Conservation (phyloP, 495 filamentous ascomycete genomes). For the Immersiella caudata region DNA sequence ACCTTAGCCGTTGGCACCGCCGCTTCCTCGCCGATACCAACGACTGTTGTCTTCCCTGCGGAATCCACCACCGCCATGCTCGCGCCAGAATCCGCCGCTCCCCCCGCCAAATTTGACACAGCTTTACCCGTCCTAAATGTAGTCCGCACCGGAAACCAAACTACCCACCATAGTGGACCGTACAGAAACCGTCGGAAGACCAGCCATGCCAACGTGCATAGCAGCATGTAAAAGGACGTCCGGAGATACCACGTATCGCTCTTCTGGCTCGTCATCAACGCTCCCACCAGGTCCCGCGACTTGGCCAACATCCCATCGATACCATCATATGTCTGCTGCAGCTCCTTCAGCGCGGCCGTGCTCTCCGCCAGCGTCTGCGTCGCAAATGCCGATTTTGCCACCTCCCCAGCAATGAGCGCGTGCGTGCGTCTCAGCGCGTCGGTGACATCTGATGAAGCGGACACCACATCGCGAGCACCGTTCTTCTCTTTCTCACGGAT, state of each 20-base stretch:
- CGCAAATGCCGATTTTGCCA: slow-evolving; percentile 83
- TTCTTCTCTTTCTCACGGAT: slow-evolving; percentile 21
- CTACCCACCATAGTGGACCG: slow-evolving; percentile 85
- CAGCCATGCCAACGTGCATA: slow-evolving; percentile 79
- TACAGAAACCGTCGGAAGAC: slow-evolving; percentile 82
- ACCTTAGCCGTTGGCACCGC: slow-evolving; percentile 49
- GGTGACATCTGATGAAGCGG: slow-evolving; percentile 82
- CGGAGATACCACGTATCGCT: slow-evolving; percentile 96
- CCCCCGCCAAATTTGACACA: slow-evolving; percentile 46
- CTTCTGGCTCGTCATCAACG: slow-evolving; percentile 83
- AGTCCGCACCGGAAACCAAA: slow-evolving; percentile 78
- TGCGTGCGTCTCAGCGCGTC: slow-evolving; percentile 82
- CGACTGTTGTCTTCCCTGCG: slow-evolving; percentile 31
- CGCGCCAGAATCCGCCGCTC: slow-evolving; percentile 33
- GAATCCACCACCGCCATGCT: slow-evolving; percentile 34
- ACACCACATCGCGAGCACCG: slow-evolving; percentile 59
- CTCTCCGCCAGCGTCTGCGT: slow-evolving; percentile 81
- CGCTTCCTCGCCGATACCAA: slow-evolving; percentile 53
- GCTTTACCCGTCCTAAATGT: slow-evolving; percentile 50
- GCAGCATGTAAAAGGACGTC: slow-evolving; percentile 79
- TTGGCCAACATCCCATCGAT: slow-evolving; percentile 75
- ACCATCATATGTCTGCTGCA: slow-evolving; percentile 76
- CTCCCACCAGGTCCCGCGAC: slow-evolving; percentile 73
- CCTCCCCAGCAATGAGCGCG: slow-evolving; percentile 76
- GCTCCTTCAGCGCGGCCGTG: slow-evolving; percentile 74